Percentiles rank a stretch among this genome's conserved stretches.
Conservation (phyloP, 2,329 filamentous ascomycete genomes). For the Ceratocystiopsis minuta region DNA sequence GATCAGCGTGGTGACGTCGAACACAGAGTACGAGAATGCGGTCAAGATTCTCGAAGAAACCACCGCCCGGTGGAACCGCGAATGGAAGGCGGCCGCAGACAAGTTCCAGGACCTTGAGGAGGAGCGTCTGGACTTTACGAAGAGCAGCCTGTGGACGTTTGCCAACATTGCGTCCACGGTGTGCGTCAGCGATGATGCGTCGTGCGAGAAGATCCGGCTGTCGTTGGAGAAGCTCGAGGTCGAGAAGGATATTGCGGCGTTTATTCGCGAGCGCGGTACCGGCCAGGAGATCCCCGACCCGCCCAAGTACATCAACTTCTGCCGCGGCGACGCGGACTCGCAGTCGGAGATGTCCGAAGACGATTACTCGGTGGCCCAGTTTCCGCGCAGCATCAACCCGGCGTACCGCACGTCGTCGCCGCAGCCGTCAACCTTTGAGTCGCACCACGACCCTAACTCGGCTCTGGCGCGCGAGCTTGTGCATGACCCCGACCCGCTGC, state of each 20-base stretch:
- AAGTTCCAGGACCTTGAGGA: conserved; percentile 99
- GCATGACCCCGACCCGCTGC: conserved; percentile 25
- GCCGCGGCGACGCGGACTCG: conserved; percentile 70
- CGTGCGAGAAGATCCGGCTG: conserved; percentile 88
- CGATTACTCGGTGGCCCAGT: conserved; percentile 86
- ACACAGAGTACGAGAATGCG: conserved; percentile 81
- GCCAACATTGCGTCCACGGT: conserved; percentile 95
- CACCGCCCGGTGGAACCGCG: conserved; percentile 86
- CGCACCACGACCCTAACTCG: conserved; percentile 70
- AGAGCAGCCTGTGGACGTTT: conserved; percentile 95
- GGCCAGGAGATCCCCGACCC: conserved; percentile 95
- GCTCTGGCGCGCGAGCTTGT: conserved; percentile 52
- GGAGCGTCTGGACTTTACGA: conserved; percentile 89
- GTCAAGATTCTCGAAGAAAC: conserved; percentile 92
- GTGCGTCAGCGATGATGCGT: conserved; percentile 90
- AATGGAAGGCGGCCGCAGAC: conserved; percentile 95
- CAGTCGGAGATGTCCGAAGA: conserved; percentile 74
- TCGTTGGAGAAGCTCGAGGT: conserved; percentile 88
- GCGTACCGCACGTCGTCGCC: conserved; percentile 92
- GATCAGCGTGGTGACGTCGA: conserved; percentile 79
- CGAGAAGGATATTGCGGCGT: conserved; percentile 76
- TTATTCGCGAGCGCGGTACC: conserved; percentile 79
- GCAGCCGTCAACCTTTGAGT: conserved; percentile 81
- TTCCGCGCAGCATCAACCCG: conserved; percentile 86
- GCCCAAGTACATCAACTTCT: conserved; percentile 98